A percentile compares a stretch with the other conserved stretches of the same genome.
phyloP scores from a whole-genome alignment of 768 basidiomycete genomes.

The Chalciporus pseudorubinellus region DNA sequence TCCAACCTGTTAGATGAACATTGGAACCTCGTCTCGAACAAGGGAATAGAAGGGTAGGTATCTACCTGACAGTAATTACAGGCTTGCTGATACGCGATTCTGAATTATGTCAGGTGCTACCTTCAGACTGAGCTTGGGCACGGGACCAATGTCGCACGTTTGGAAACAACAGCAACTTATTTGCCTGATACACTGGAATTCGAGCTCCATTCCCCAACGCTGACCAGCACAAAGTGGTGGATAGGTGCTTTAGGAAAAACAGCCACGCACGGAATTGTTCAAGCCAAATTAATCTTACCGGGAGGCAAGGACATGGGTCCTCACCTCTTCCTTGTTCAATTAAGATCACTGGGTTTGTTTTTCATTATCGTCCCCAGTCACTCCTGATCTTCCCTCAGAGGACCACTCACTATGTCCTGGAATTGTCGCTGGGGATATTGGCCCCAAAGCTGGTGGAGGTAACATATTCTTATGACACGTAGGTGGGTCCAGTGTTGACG shows the following conservation, averaged over 20 bases:
- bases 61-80: neutral
- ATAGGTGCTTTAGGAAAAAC: constrained; percentile 70
- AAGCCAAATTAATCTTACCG: constrained; percentile 70
- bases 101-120: constrained; percentile 47
- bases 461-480: neutral
- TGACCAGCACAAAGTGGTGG: constrained; percentile 84
- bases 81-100: neutral
- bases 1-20: constrained; percentile 52
- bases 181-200: constrained; percentile 65
- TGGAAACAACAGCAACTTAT: constrained; percentile 79
- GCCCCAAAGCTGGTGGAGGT: constrained; percentile 36
- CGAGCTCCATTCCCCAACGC: constrained; percentile 70
- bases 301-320: constrained; percentile 61
- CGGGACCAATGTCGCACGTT: constrained; percentile 62
- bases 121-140: constrained; percentile 80
- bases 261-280: constrained; percentile 72
- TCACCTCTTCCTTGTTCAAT: constrained; percentile 71
- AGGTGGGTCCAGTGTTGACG: neutral
- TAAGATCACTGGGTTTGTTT: constrained; percentile 56
- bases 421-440: constrained; percentile 69
- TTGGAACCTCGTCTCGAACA: constrained; percentile 44
- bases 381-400: constrained; percentile 37
- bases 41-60: constrained; percentile 54
- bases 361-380: neutral
- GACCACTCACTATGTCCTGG: constrained; percentile 60